Conservation (phyloP, 495 filamentous ascomycete genomes). For the Lasiosphaeria ovina region DNA sequence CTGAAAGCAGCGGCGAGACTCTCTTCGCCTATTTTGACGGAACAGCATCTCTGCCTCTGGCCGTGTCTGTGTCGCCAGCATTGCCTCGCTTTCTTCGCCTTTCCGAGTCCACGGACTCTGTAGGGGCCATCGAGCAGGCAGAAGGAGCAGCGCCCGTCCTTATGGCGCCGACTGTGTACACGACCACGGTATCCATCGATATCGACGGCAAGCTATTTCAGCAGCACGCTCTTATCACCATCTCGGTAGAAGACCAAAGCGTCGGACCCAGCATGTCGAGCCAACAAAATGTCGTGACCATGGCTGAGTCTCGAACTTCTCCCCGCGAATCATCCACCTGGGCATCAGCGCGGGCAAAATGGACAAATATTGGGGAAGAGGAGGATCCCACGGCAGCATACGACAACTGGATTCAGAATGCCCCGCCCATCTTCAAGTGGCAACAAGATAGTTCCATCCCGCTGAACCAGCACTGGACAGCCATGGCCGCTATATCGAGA, state of each 20-base stretch:
- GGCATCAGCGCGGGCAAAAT: neutral
- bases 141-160: neutral
- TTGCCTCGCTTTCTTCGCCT: neutral
- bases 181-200: neutral
- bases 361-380: neutral
- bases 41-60: neutral
- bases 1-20: neutral
- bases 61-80: neutral
- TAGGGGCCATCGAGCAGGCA: neutral
- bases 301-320: neutral
- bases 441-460: neutral
- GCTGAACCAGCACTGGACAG: neutral
- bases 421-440: neutral
- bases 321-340: neutral
- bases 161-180: slow-evolving; percentile 1
- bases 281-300: neutral
- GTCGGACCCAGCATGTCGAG: neutral
- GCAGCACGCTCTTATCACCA: neutral
- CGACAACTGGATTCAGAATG: neutral
- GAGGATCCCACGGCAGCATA: neutral
- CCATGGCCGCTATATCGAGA: neutral
- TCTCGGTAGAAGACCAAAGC: neutral
- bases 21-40: neutral
- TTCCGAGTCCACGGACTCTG: neutral
- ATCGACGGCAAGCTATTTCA: neutral